These are phyloP conservation scores for Hanseniaspora gamundiae DNA, from an alignment of 1,139 yeast species.

Conservation along the genomic window DNA sequence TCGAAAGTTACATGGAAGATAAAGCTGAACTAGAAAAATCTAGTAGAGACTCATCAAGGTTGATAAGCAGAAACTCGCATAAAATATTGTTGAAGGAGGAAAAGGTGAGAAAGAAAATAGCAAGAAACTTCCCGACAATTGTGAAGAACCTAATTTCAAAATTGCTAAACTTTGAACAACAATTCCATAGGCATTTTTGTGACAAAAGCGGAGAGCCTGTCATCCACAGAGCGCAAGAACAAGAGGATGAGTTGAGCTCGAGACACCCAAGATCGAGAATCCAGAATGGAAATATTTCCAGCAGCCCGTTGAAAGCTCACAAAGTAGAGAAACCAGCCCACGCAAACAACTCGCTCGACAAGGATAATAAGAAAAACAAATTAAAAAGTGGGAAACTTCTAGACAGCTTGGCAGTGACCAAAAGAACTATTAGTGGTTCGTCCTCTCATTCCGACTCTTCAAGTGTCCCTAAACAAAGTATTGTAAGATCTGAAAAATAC, in stretches of 20 bases:
- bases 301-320: background rate
- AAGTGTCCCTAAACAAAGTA: constrained; percentile 2
- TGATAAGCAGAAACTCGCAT: constrained; percentile 67
- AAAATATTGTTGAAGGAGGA: constrained; percentile 73
- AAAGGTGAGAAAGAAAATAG: constrained; percentile 52
- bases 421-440: background rate
- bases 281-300: background rate
- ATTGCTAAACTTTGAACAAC: constrained; percentile 36
- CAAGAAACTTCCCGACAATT: constrained; percentile 55
- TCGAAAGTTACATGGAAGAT: constrained; percentile 46
- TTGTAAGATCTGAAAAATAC: background rate
- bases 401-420: no score
- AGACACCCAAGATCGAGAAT: constrained; percentile 24
- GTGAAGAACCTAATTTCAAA: constrained; percentile 39
- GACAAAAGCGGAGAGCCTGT: constrained; percentile 36
- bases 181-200: constrained; percentile 29
- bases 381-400: no score
- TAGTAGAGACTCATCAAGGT: constrained; percentile 68
- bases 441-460: constrained; percentile 10
- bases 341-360: background rate
- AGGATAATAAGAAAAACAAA: no score
- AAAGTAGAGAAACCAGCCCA: background rate
- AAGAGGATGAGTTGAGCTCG: constrained; percentile 31
- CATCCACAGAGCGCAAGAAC: constrained; percentile 29
- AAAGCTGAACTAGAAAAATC: constrained; percentile 54